phyloP scores from a whole-genome alignment of 805 yeast species.

The Suhomyces tanzawaensis region DNA sequence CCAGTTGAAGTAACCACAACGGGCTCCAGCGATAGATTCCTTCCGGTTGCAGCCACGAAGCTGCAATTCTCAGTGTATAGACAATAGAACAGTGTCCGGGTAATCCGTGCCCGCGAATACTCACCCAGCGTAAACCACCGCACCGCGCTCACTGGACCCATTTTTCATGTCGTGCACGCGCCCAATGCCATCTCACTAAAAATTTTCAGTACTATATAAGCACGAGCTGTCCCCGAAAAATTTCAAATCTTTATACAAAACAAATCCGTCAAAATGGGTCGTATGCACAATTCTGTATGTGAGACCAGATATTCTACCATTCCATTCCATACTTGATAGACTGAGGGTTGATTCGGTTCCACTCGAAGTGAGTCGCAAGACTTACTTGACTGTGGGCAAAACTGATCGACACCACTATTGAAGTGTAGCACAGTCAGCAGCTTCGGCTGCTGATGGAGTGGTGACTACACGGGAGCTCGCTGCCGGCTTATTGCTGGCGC shows the following conservation, averaged over 20 bases:
- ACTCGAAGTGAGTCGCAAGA: neutral
- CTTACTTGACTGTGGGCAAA: neutral
- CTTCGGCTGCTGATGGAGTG: too few relatives aligned
- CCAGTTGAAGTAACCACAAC: conserved; percentile 17
- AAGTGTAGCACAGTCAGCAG: conserved; percentile 3
- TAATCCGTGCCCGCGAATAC: neutral
- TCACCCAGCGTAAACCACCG: neutral
- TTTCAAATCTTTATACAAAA: conserved; percentile 15
- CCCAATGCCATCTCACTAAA: conserved; percentile 12
- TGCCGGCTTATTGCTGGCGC: too few relatives aligned
- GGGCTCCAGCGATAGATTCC: too few relatives aligned
- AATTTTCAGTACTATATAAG: conserved; percentile 17
- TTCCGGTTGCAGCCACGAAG: too few relatives aligned
- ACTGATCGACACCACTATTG: conserved; percentile 51
- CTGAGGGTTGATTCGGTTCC: conserved; percentile 24
- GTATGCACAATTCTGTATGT: conserved; percentile 98
- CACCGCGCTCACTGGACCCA: neutral
- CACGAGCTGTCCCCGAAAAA: conserved; percentile 11
- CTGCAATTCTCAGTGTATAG: too few relatives aligned
- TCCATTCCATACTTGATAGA: conserved; percentile 20
- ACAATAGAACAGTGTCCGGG: conserved; percentile 2
- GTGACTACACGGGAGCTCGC: too few relatives aligned
- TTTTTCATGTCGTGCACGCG: conserved; percentile 1
- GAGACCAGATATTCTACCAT: conserved; percentile 18
- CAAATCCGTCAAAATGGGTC: conserved; percentile 87